phyloP scores from a whole-genome alignment of 164 flowering plant species.

The Umbellularia californica region DNA sequence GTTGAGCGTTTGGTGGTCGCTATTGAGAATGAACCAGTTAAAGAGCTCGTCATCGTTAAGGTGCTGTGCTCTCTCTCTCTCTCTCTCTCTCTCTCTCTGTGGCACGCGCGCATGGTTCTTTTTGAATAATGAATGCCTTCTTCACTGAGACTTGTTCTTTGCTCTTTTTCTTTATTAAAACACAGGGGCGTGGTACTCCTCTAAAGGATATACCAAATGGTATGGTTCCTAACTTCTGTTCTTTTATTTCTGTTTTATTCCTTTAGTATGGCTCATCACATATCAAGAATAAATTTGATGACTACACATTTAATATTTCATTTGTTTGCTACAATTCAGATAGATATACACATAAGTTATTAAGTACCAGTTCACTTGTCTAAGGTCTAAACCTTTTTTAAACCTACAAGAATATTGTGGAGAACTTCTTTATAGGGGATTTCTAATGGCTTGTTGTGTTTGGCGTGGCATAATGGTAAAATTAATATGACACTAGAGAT shows the following conservation, averaged over 20 bases:
- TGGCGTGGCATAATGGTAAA: too few relatives aligned
- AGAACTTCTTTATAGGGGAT: background rate
- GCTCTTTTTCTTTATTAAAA: conserved; percentile 1
- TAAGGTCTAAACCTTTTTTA: background rate
- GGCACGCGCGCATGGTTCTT: background rate
- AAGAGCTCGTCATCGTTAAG: conserved; percentile 61
- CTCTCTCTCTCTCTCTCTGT: background rate
- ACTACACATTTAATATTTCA: too few relatives aligned
- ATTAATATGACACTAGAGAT: too few relatives aligned
- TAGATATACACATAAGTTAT: background rate
- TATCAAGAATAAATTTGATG: background rate
- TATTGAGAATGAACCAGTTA: conserved; percentile 50
- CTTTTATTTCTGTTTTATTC: background rate
- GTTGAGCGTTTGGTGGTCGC: conserved; percentile 63
- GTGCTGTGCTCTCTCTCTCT: conserved; percentile 17
- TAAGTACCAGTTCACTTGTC: background rate
- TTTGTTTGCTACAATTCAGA: too few relatives aligned
- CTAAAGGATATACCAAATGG: conserved; percentile 86
- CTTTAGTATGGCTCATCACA: background rate
- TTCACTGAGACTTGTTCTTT: background rate
- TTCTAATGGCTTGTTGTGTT: background rate
- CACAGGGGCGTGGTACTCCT: conserved; percentile 84
- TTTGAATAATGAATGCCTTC: background rate
- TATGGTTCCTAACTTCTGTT: conserved; percentile 12
- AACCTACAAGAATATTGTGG: background rate